A percentile compares a stretch with the other conserved stretches of the same genome.
Conservation (phyloP, 1,139 yeast species). For the Zygosaccharomyces pseudobailii region DNA sequence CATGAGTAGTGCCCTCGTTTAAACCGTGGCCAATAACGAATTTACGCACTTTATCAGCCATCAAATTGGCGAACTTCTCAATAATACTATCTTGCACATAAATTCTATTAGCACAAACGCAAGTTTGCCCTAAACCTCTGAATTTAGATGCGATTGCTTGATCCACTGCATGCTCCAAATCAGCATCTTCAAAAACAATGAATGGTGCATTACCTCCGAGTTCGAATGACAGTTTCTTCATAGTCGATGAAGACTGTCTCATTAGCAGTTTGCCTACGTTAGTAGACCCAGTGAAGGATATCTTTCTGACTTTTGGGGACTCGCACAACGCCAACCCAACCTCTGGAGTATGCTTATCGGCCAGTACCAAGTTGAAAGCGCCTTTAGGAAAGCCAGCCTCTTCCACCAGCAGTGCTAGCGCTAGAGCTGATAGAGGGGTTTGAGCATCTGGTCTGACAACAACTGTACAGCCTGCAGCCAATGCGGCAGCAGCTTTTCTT, state of each 20-base stretch:
- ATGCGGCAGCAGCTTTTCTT: constrained; percentile 83
- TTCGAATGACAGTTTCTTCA: constrained; percentile 82
- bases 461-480: constrained; percentile 90
- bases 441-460: constrained; percentile 88
- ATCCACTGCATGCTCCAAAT: constrained; percentile 68
- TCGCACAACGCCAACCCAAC: constrained; percentile 71
- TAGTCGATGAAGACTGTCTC: constrained; percentile 69
- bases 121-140: constrained; percentile 75
- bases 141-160: constrained; percentile 67
- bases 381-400: constrained; percentile 90
- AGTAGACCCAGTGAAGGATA: constrained; percentile 91
- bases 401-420: constrained; percentile 65
- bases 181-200: constrained; percentile 80
- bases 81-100: constrained; percentile 61
- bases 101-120: constrained; percentile 76
- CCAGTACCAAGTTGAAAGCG: constrained; percentile 65
- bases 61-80: constrained; percentile 49
- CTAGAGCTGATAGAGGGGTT: constrained; percentile 84
- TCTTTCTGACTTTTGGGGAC: constrained; percentile 61
- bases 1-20: constrained; percentile 63
- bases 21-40: constrained; percentile 74
- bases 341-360: constrained; percentile 47
- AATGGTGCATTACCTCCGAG: constrained; percentile 95
- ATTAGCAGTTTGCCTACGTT: constrained; percentile 74
- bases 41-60: constrained; percentile 49